A percentile compares a stretch with the other conserved stretches of the same genome.
Evolutionary conservation across 176 grass and related monocot species (phyloP).

Genomic region (Pharus latifolius): DNA sequence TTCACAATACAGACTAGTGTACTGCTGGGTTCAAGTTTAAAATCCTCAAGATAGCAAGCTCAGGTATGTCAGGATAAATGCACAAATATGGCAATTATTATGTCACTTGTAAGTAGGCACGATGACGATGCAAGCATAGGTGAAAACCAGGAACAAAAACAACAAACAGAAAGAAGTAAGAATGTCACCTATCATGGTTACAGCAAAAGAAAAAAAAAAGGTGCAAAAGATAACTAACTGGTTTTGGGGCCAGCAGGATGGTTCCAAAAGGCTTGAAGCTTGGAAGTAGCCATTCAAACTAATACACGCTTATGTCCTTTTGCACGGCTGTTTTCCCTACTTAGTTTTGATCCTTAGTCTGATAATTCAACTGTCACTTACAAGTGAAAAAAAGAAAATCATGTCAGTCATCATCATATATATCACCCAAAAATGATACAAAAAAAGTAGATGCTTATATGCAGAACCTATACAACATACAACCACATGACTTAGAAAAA

Average conservation of each 20-base stretch:
- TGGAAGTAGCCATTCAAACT: constrained; percentile 52
- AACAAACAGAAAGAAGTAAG: not conserved
- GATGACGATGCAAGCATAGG: not conserved
- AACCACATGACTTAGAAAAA: not conserved
- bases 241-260: constrained; percentile 96
- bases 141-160: not conserved
- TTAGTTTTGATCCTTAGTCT: not conserved
- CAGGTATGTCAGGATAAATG: not conserved
- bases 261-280: constrained; percentile 85
- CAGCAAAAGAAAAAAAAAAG: not conserved
- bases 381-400: not conserved
- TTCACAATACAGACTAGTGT: not conserved
- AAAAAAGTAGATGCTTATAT: not conserved
- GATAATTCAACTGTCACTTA: not conserved
- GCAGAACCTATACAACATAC: not conserved
- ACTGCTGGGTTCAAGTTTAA: not conserved
- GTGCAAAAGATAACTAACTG: constrained; percentile 31
- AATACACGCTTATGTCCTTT: not conserved
- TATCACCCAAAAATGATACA: not conserved
- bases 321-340: not conserved
- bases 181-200: not conserved
- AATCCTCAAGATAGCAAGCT: not conserved
- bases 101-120: not conserved
- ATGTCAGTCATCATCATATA: not conserved
- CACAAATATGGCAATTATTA: not conserved